Conservation (phyloP, 176 grass and related monocot species). For the Rhipidocladum racemiflorum region DNA sequence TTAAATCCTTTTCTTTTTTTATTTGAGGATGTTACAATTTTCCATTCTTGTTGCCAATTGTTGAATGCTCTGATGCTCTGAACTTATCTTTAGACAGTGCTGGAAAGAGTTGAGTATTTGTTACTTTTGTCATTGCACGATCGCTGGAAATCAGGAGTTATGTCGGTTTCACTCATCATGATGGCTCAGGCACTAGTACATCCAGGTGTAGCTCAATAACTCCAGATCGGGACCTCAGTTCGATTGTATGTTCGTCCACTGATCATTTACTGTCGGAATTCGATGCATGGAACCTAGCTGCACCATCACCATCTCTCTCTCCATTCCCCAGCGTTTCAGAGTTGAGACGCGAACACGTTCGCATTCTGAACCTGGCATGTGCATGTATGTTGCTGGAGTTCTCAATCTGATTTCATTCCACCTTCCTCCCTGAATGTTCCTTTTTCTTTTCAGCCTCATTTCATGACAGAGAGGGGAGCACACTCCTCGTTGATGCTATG, state of each 20-base stretch:
- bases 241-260: not conserved
- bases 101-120: not conserved
- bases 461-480: not conserved
- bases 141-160: not conserved
- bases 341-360: not conserved
- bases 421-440: not conserved
- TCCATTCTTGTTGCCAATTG: not conserved
- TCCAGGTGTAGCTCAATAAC: not conserved
- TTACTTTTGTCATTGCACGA: slow-evolving; percentile 2
- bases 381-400: not conserved
- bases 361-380: slow-evolving; percentile 15
- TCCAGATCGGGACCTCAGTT: not conserved
- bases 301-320: not conserved
- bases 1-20: no score
- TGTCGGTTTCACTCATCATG: not conserved
- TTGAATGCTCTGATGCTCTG: not conserved
- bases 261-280: not conserved
- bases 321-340: not conserved
- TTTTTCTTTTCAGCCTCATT: not conserved
- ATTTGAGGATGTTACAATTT: no score
- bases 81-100: not conserved
- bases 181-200: not conserved
- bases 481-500: not conserved
- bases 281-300: slow-evolving; percentile 1
- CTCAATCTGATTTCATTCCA: not conserved